phyloP scores from a whole-genome alignment of 345 rosid species.

The Combretum micranthum region DNA sequence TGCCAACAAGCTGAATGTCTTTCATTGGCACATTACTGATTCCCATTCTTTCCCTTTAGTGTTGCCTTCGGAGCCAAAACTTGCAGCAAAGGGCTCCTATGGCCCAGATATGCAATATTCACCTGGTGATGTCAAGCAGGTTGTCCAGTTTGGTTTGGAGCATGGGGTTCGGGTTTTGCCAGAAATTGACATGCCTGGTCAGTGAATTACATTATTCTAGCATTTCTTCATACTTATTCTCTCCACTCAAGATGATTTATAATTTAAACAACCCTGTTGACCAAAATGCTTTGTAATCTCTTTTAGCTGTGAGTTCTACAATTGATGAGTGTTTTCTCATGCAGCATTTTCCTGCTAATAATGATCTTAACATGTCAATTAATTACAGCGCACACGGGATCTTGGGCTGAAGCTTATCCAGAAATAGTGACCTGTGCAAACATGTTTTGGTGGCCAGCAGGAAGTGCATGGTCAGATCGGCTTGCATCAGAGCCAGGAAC shows the following conservation, averaged over 20 bases:
- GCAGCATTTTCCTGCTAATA: neutral
- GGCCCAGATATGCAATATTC: conserved; percentile 53
- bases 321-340: no score
- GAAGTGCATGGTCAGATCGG: conserved; percentile 41
- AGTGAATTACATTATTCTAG: conserved; percentile 9
- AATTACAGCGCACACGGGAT: conserved; percentile 59
- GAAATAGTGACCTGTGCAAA: conserved; percentile 75
- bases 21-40: conserved; percentile 88
- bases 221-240: neutral
- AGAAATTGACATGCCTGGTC: conserved; percentile 84
- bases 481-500: conserved; percentile 80
- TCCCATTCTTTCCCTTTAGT: conserved; percentile 79
- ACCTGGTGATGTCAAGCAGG: conserved; percentile 39
- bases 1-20: conserved; percentile 75
- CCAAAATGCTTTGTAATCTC: no score
- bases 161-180: conserved; percentile 81
- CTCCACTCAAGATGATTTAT: no score
- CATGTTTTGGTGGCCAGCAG: conserved; percentile 85
- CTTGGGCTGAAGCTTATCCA: conserved; percentile 83
- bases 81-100: conserved; percentile 67
- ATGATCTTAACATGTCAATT: no score
- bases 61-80: conserved; percentile 70
- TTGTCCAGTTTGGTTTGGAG: conserved; percentile 61
- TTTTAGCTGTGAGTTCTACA: no score
- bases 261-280: no score